A percentile compares a stretch with the other conserved stretches of the same genome.
These are phyloP conservation scores for Penicillium sp. DNA, from an alignment of 2,329 filamentous ascomycete genomes.

Conservation along the genomic window DNA sequence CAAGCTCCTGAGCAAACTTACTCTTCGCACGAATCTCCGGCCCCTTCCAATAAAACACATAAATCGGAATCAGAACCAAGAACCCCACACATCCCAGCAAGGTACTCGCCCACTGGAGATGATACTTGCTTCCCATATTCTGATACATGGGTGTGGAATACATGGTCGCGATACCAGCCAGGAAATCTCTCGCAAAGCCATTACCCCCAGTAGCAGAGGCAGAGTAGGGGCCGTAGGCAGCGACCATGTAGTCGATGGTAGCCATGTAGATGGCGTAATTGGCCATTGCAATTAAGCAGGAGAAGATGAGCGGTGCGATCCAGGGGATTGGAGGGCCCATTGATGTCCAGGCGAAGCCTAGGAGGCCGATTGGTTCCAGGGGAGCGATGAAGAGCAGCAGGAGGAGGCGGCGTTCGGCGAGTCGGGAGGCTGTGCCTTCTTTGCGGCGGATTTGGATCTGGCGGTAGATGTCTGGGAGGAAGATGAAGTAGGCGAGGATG, in stretches of 20 bases:
- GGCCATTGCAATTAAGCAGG: constrained; percentile 63
- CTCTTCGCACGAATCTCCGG: constrained; percentile 46
- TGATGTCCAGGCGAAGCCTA: constrained; percentile 65
- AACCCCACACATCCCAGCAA: constrained; percentile 50
- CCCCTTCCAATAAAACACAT: constrained; percentile 54
- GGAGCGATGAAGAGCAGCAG: constrained; percentile 59
- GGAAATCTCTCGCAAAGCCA: constrained; percentile 66
- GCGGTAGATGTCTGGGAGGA: constrained; percentile 50
- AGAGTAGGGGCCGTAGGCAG: constrained; percentile 66
- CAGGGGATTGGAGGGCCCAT: constrained; percentile 60
- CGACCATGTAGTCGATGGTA: constrained; percentile 73
- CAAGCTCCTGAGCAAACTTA: constrained; percentile 22
- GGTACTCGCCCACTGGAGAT: constrained; percentile 51
- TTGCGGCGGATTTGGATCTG: constrained; percentile 37
- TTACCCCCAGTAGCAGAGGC: constrained; percentile 72
- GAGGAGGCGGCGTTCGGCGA: constrained; percentile 61
- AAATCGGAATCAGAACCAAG: constrained; percentile 51
- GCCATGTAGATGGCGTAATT: constrained; percentile 73
- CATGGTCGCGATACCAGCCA: constrained; percentile 66
- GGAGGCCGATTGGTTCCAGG: constrained; percentile 52
- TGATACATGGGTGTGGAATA: constrained; percentile 61
- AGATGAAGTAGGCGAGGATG: constrained; percentile 55
- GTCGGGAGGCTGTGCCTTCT: constrained; percentile 44
- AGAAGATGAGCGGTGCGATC: constrained; percentile 63
- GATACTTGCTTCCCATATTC: constrained; percentile 41